Evolutionary conservation across 2,329 filamentous ascomycete genomes (phyloP).

Genomic region (Penicillium capsulatum): DNA sequence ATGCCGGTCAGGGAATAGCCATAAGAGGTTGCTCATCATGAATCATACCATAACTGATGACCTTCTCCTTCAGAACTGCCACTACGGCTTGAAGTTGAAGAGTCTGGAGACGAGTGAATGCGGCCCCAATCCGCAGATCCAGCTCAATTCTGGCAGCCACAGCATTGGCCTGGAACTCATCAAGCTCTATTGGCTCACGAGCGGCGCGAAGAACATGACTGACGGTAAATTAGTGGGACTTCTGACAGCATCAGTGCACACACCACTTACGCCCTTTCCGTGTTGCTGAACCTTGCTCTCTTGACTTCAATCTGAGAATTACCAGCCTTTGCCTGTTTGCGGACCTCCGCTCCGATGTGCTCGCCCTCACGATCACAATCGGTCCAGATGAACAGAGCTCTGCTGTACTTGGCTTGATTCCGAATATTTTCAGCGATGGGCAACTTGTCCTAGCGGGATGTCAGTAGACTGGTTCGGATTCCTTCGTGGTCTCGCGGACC

Average conservation of each 20-base stretch:
- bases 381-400: conserved; percentile 90
- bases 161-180: conserved; percentile 80
- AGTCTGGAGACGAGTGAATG: conserved; percentile 86
- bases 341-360: conserved; percentile 89
- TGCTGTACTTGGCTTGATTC: conserved; percentile 66
- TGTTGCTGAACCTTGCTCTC: conserved; percentile 90
- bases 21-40: not conserved
- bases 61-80: conserved; percentile 58
- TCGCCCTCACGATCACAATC: conserved; percentile 98
- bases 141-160: conserved; percentile 87
- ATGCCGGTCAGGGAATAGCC: conserved; percentile 1
- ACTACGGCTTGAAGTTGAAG: conserved; percentile 70
- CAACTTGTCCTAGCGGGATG: conserved; percentile 63
- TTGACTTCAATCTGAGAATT: conserved; percentile 75
- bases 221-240: not conserved
- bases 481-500: conserved; percentile 41
- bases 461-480: conserved; percentile 13
- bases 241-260: not conserved
- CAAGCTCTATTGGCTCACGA: conserved; percentile 68
- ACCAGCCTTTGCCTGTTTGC: conserved; percentile 68
- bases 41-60: conserved; percentile 73
- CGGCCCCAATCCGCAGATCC: conserved; percentile 85
- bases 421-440: conserved; percentile 81
- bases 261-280: conserved; percentile 71
- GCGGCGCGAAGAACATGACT: conserved; percentile 87